These are phyloP conservation scores for Sarcocystis neurona DNA, from an alignment of 169 alveolate species.

Conservation along the genomic window DNA sequence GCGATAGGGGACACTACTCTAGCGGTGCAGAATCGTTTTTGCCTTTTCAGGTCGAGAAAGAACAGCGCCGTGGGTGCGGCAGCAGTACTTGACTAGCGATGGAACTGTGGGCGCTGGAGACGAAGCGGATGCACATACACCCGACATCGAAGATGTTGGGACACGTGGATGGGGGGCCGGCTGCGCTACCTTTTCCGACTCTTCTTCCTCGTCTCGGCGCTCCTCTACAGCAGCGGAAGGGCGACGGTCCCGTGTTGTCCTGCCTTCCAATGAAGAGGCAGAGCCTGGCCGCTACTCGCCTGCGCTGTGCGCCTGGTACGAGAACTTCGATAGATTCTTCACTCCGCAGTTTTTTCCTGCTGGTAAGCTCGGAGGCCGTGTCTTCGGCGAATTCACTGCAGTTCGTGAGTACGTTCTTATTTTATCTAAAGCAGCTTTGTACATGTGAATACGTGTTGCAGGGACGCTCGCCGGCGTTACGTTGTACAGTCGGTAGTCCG, in stretches of 20 bases:
- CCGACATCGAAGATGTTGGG: not conserved
- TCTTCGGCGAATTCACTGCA: too few relatives aligned
- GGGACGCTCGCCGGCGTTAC: too few relatives aligned
- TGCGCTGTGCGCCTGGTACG: slow-evolving; percentile 35
- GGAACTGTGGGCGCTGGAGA: not conserved
- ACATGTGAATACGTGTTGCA: not conserved
- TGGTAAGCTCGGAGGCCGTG: too few relatives aligned
- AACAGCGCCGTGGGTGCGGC: slow-evolving; percentile 73
- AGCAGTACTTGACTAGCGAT: slow-evolving; percentile 12
- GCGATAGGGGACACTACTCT: not conserved
- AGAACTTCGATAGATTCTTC: slow-evolving; percentile 22
- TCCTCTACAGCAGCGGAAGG: not conserved
- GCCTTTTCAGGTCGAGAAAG: slow-evolving; percentile 69
- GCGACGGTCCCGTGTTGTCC: not conserved
- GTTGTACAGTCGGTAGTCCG: too few relatives aligned
- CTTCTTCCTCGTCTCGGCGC: too few relatives aligned
- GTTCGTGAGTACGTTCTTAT: too few relatives aligned
- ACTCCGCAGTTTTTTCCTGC: slow-evolving; percentile 42
- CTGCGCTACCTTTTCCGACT: too few relatives aligned
- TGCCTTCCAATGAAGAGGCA: slow-evolving; percentile 20
- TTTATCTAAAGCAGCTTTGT: not conserved
- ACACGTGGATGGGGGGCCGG: not conserved
- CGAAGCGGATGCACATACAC: not conserved
- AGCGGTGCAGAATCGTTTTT: not conserved
- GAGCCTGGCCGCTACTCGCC: slow-evolving; percentile 33